Percentiles rank a stretch among this genome's conserved stretches.
phyloP scores from a whole-genome alignment of 2,329 filamentous ascomycete genomes.

The Penicillium sp. region DNA sequence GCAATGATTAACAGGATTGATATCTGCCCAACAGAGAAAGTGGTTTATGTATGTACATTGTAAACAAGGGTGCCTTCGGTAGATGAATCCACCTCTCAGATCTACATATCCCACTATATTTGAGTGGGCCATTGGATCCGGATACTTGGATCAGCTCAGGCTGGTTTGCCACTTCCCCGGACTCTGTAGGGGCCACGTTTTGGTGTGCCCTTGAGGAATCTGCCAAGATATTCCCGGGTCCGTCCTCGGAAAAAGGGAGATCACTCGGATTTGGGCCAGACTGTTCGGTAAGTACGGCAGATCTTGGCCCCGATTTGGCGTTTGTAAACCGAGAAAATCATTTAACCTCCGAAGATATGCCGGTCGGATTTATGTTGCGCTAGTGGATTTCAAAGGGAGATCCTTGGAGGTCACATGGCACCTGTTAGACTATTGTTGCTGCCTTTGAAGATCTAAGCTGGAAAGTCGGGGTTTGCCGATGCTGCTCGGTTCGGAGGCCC shows the following conservation, averaged over 20 bases:
- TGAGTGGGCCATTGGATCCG: conserved; percentile 11
- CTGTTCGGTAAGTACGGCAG: conserved; percentile 18
- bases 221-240: conserved; percentile 4
- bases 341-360: neutral
- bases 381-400: neutral
- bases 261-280: conserved; percentile 14
- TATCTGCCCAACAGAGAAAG: conserved; percentile 10
- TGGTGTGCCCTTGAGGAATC: neutral
- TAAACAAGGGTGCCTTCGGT: neutral
- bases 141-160: conserved; percentile 6
- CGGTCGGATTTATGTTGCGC: conserved; percentile 1
- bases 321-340: conserved; percentile 8
- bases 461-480: conserved; percentile 1
- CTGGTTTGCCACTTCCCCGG: conserved; percentile 23
- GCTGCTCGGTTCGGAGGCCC: neutral
- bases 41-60: neutral
- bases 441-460: neutral
- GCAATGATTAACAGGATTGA: neutral
- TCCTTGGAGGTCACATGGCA: conserved; percentile 1
- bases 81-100: neutral
- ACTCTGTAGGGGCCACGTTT: conserved; percentile 16
- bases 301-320: conserved; percentile 16
- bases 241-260: neutral
- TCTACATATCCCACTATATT: conserved; percentile 5
- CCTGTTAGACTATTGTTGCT: neutral